Conservation (phyloP, 2,329 filamentous ascomycete genomes). For the Verruconis gallopava region DNA sequence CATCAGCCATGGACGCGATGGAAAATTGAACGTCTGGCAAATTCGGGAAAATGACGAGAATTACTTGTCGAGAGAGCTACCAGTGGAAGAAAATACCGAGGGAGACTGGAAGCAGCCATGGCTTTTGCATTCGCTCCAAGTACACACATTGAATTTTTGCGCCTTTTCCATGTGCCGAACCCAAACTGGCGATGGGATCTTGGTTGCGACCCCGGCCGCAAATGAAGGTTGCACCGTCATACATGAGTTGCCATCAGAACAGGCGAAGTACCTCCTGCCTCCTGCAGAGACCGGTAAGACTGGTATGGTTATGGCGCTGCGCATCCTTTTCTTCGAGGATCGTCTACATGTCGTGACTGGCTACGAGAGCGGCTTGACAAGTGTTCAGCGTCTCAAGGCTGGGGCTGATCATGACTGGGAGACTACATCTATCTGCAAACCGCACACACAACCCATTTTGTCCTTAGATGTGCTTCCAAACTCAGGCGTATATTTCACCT, state of each 20-base stretch:
- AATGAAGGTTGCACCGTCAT: constrained; percentile 55
- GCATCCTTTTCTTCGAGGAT: constrained; percentile 33
- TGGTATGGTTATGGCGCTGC: constrained; percentile 84
- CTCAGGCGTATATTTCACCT: constrained; percentile 56
- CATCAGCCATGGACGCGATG: constrained; percentile 85
- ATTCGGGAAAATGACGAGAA: constrained; percentile 48
- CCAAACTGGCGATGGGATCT: constrained; percentile 25
- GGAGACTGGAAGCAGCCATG: constrained; percentile 52
- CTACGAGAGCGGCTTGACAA: constrained; percentile 73
- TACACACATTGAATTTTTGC: constrained; percentile 95
- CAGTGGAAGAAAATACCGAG: constrained; percentile 48
- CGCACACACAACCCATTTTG: constrained; percentile 70
- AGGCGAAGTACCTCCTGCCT: constrained; percentile 48
- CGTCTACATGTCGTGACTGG: constrained; percentile 55
- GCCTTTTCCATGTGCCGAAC: constrained; percentile 52
- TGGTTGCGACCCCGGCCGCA: constrained; percentile 61
- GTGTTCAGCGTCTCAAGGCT: constrained; percentile 44
- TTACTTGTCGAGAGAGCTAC: constrained; percentile 53
- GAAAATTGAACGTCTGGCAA: constrained; percentile 77
- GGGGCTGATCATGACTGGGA: constrained; percentile 30
- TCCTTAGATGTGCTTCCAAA: constrained; percentile 35
- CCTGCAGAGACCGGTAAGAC: constrained; percentile 30
- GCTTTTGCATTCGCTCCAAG: constrained; percentile 70
- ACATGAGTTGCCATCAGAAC: constrained; percentile 65
- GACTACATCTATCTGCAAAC: constrained; percentile 48